Base-by-base conservation (phyloP, 495 filamentous ascomycete species). In the Penicillium ucsense region DNA sequence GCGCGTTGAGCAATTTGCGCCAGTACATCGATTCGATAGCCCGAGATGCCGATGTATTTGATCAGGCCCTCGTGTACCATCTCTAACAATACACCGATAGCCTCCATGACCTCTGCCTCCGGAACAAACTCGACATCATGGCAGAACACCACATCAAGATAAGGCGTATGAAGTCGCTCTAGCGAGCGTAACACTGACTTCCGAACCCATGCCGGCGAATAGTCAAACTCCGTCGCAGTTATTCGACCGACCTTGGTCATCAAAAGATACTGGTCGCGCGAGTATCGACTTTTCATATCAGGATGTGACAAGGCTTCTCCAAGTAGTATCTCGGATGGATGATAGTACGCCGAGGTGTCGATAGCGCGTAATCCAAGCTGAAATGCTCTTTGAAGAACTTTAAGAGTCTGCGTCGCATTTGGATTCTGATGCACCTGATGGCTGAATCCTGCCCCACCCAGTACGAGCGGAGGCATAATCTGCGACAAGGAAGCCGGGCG, bases 331-430 rank as follows among this genome's bases (percentile, higher is more conserved):
- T 95, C 89, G 28, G 87, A 83, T 1, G 89, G 89, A 6, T 89
- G 89, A 65, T 95, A 95, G 74, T 95, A 95, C 0, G 89, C 88
- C 3, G 84, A 89, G 1, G 89, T 94, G 69, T 95, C 89, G 69
- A 95, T 92, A 36, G 84, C 86, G 33, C 71, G 71, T 44, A 95
- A 71, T 45, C 85, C 86, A 27, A 80, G 73, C 36, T 77, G 65
- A 31, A 95, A 74, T 6, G 89, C 87, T 32, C 73, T 72, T 42
- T 82, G 70, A 33, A 95, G 78, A 38, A 95, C 83, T 42, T 72
- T 66, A 35, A 74, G 75, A 10, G 85, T 83, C 49, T 87, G 85
- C 29, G 89, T 72, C 12, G 71, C 60, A 49, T 72, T 78, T 2
- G 86, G 83, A 59, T 89, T 77, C 6, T 69, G 51, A 53, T 88